These are phyloP conservation scores for Stephania cephalantha DNA, from an alignment of 164 flowering plant genomes.

Conservation along the genomic window DNA sequence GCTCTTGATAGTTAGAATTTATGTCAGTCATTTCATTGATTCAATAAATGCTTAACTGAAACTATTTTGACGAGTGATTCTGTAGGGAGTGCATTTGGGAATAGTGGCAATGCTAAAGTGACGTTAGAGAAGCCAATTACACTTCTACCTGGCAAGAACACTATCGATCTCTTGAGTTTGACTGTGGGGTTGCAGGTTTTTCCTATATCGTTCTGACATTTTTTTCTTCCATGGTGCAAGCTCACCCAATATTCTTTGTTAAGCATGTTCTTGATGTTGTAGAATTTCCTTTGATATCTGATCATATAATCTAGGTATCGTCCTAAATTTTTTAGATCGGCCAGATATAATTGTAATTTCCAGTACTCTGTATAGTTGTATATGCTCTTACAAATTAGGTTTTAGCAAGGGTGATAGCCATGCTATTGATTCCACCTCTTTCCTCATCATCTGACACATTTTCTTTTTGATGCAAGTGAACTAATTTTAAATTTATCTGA, in stretches of 20 bases:
- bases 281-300: not conserved
- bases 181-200: conserved; percentile 95
- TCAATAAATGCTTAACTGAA: not conserved
- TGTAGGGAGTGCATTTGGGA: conserved; percentile 68
- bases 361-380: not conserved
- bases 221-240: not conserved
- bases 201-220: not conserved
- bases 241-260: not conserved
- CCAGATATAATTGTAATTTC: not conserved
- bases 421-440: not conserved
- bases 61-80: conserved; percentile 5
- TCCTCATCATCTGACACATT: not conserved
- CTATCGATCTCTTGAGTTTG: conserved; percentile 75
- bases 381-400: not conserved
- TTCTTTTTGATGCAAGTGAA: too few species aligned
- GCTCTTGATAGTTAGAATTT: not conserved
- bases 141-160: conserved; percentile 56
- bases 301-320: not conserved
- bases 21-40: not conserved
- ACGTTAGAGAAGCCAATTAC: conserved; percentile 52
- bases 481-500: not conserved
- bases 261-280: not conserved
- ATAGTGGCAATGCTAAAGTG: conserved; percentile 41
- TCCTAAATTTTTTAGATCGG: not conserved
- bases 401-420: not conserved